phyloP scores from a whole-genome alignment of 805 yeast species.

The Wickerhamiella qilinensis region DNA sequence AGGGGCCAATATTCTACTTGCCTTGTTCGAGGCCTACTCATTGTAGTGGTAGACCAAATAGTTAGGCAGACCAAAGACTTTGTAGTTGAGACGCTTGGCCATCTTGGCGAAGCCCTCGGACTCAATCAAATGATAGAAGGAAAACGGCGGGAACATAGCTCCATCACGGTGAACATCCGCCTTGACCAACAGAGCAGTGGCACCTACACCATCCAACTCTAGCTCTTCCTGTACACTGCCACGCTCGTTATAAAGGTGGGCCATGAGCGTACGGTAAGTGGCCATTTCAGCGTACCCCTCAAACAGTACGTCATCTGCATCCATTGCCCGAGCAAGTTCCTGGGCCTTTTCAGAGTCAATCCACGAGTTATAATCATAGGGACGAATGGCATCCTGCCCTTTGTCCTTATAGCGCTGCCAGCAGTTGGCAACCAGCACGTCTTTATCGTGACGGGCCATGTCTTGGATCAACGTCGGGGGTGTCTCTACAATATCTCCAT shows the following conservation, averaged over 20 bases:
- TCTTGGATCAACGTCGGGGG: conserved; percentile 76
- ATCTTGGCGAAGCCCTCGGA: conserved; percentile 94
- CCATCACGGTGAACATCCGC: conserved; percentile 99
- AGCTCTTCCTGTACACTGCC: conserved; percentile 56
- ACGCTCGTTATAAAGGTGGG: conserved; percentile 53
- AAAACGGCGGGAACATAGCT: conserved; percentile 98
- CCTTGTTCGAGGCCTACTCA: conserved; percentile 37
- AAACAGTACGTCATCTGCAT: conserved; percentile 80
- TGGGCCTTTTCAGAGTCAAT: conserved; percentile 52
- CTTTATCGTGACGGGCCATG: conserved; percentile 67
- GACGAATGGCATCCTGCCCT: conserved; percentile 48
- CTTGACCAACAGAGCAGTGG: conserved; percentile 88
- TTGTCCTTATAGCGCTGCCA: conserved; percentile 64
- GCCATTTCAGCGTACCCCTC: conserved; percentile 92
- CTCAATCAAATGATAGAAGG: conserved; percentile 91
- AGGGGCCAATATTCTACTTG: too few relatives aligned
- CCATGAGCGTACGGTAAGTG: conserved; percentile 91
- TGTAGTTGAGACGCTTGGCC: conserved; percentile 90
- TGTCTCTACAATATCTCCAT: conserved; percentile 84
- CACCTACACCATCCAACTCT: conserved; percentile 94
- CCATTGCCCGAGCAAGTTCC: conserved; percentile 51
- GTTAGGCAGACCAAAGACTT: conserved; percentile 84
- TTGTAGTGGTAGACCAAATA: conserved; percentile 84
- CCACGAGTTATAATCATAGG: conserved; percentile 97
- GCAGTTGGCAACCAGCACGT: conserved; percentile 83